Evolutionary conservation across 352 stramenopile genomes (phyloP), one percentile per base, ranked within the genome.

Genomic region (Globisporangium iwayamae): DNA sequence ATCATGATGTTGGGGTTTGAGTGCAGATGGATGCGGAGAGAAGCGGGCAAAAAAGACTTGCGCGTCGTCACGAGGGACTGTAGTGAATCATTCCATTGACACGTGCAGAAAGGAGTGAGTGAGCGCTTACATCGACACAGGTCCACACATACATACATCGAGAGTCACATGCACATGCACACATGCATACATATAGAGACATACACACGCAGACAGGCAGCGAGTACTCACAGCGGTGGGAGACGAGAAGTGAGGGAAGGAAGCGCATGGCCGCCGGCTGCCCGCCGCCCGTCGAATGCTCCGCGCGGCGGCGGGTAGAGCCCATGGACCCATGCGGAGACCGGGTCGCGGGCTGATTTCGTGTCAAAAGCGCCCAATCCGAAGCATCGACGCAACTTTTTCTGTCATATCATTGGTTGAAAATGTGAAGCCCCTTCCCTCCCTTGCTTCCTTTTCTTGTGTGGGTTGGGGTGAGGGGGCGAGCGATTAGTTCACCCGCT

Each of bases 241-340:
- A 53, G 65, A 74, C 63, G 68, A 72, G 71, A 78, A 78, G 66
- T 75, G 68, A 75, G 63, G 16, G 13, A 3, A 14, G 20, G 20
- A 28, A 52, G 22, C 22, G 16, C 52, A 57, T 57, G 14, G 30
- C 9, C 52, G 16, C 52, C 52, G 36, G 52, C 52, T 57, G 52
- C 52, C 32, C 28, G 32, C n/a, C 25, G 7, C 50, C 6, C 43
- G 48, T 72, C 67, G 64, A 76, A 76, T 74, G 67, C 68, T 74
- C 70, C 74, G 72, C 71, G 56, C 57, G 51, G 67, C 25, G 25
- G 25, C 66, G 72, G 70, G 59, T 60, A 50, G 32, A 64, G 59
- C 59, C 59, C 56, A 62, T 54, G 28, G 28, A 62, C 56, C 55
- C 55, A 60, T 50, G 18, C n/a, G 38, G 54, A 51, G 54, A 60